A percentile compares a stretch with the other conserved stretches of the same genome.
phyloP scores from a whole-genome alignment of 768 basidiomycete genomes.

The Serendipita sp. region DNA sequence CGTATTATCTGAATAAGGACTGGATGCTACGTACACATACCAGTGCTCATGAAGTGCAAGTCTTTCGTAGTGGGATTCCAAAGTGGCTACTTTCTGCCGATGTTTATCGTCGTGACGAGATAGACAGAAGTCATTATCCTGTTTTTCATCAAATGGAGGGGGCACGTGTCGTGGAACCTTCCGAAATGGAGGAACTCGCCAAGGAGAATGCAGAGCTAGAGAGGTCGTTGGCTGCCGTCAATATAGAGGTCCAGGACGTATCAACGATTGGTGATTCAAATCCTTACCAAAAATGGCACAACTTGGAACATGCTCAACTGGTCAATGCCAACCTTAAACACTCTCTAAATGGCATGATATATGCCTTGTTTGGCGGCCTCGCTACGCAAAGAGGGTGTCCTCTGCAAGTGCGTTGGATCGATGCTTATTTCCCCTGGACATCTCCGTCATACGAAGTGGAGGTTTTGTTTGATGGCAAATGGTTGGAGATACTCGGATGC shows the following conservation, averaged over 20 bases:
- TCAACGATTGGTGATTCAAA: constrained; percentile 58
- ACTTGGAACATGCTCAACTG: constrained; percentile 52
- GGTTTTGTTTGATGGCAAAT: constrained; percentile 88
- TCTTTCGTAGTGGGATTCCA: constrained; percentile 51
- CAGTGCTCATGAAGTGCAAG: constrained; percentile 94
- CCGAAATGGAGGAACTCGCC: constrained; percentile 30
- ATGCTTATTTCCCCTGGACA: constrained; percentile 96
- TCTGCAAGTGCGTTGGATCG: constrained; percentile 86
- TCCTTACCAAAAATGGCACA: constrained; percentile 64
- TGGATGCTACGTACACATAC: constrained; percentile 95
- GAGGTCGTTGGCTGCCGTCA: constrained; percentile 43
- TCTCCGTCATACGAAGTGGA: constrained; percentile 97
- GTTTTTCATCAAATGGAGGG: constrained; percentile 99
- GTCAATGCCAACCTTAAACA: constrained; percentile 79
- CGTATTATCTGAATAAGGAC: constrained; percentile 84
- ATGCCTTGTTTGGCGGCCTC: constrained; percentile 58
- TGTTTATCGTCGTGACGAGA: constrained; percentile 96
- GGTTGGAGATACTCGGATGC: constrained; percentile 91
- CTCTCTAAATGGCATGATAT: constrained; percentile 70
- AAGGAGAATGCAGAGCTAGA: constrained; percentile 55
- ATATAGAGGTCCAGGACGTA: constrained; percentile 77
- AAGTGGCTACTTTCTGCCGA: constrained; percentile 89
- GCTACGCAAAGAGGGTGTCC: constrained; percentile 43
- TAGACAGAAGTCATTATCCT: constrained; percentile 90
- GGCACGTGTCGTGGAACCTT: constrained; percentile 49